Base-by-base conservation (phyloP, 768 basidiomycete species). In the Kwoniella europaea region DNA sequence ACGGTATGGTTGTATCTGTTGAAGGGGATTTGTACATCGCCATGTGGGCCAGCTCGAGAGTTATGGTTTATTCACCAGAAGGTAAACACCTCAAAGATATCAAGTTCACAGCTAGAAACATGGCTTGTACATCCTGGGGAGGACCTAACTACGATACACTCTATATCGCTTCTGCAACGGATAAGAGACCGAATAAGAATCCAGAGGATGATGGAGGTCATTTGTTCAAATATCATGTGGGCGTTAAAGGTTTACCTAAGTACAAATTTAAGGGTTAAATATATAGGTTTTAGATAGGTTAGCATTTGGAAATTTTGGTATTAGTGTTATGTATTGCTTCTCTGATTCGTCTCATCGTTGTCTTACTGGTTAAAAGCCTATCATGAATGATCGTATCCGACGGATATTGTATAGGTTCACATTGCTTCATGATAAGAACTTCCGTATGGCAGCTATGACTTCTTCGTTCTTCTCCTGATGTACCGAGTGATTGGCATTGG, bases 21-120 rank as follows among this genome's bases (percentile, higher is more conserved):
- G 68, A 74, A 27, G 72, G 72, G 13, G 70, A 74, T 50, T 35
- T 74, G 29, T 74, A 68, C 68, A 74, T 74, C 65, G 72, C 72
- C 20, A 74, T 74, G 72, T 74, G 72, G 72, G 72, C 55, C 2
- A 56, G 59, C 20, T 64, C 53, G n/a, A 60, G 72, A 18, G 72
- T 74, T 24, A 74, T 74, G 72, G 66, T 65, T 24, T 74, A 67
- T 50, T 58, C 56, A n/a, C 7, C 69, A 4, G 29, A 53, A 15
- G 72, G 72, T 16, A 56, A 67, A 50, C 72, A 74, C 43, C 58
- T 74, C 3, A 67, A 68, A 41, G 72, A 74, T 22, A 74, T 74
- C 55, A 57, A 62, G 16, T 74, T 70, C 61, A 62, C 72, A n/a
- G 72, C 72, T 5, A 62, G 64, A n/a, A 74, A 74, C 43, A 68